Base-by-base conservation (phyloP, 164 flowering plant genomes). In the Pachysandra terminalis region DNA sequence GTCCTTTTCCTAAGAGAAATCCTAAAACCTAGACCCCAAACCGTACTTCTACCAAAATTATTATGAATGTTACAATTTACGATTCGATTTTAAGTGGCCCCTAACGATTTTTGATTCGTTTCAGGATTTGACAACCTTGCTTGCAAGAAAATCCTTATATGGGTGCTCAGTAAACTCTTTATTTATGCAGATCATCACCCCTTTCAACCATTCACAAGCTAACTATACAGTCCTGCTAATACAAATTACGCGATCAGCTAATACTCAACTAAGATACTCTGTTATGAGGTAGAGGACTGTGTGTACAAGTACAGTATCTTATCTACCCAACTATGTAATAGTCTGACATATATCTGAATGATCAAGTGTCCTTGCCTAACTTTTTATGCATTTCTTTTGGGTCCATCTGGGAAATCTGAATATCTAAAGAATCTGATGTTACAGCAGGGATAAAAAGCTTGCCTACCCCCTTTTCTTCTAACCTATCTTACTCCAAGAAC, bases 331-430 rank as follows among this genome's bases (percentile, higher is more conserved):
- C 22, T 48, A 25, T 41, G 52, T 48, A 52, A 57, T 3, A 32
- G 35, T 55, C 32, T 56, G 57, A 26, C 48, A 56, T 40, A 37
- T 48, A 25, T 67, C 55, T 57, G 40, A 12, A 41, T 28, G 54
- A 71, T 56, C 59, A 64, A 26, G 45, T 59, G 65, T 65, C 59
- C 65, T 51, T 37, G 51, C 52, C 52, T 22, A 35, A 53, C 45
- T 28, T 65, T 59, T 65, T 52, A 37, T 40, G 66, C 61, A 37
- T 59, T 12, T 66, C 32, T 72, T 72, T 72, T 51, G 22, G 66
- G 61, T 40, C 60, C 66, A 72, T 51, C 59, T 66, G 35, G 35
- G 32, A 59, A 64, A 28, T 58, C 63, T 65, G 58, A 22, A 25
- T 59, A 60, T n/a, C 58, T 48, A 53, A 41, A 21, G 62, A 59